Conservation (phyloP, 1,284 basidiomycete species). For the Trametes pubescens region DNA sequence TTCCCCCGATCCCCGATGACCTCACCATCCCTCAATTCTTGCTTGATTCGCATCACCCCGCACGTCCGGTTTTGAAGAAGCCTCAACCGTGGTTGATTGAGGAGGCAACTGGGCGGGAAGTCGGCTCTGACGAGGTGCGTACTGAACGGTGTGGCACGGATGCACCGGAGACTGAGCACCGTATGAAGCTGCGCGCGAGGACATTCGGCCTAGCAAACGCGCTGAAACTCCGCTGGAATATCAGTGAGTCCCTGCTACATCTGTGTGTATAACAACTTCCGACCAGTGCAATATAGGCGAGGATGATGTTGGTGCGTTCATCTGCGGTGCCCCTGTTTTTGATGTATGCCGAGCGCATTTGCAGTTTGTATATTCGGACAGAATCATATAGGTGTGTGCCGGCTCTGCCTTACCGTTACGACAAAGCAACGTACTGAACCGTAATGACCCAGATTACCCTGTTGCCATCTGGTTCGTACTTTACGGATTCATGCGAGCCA, state of each 20-base stretch:
- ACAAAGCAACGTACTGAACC: not conserved
- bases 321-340: not conserved
- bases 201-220: slow-evolving; percentile 37
- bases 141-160: not conserved
- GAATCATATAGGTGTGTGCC: slow-evolving; percentile 42
- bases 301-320: slow-evolving; percentile 34
- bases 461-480: slow-evolving; percentile 59
- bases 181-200: slow-evolving; percentile 31
- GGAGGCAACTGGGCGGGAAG: slow-evolving; percentile 58
- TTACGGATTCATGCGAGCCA: not conserved
- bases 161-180: not conserved
- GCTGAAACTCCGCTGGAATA: slow-evolving; percentile 33
- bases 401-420: no score
- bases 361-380: slow-evolving; percentile 47
- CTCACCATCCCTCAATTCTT: slow-evolving; percentile 78
- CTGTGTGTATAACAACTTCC: not conserved
- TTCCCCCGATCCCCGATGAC: slow-evolving; percentile 69
- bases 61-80: slow-evolving; percentile 50
- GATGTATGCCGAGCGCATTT: slow-evolving; percentile 25
- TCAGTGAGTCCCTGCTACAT: slow-evolving; percentile 27
- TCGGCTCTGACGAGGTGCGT: slow-evolving; percentile 61
- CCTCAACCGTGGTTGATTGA: slow-evolving; percentile 64
- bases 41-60: slow-evolving; percentile 59
- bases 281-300: slow-evolving; percentile 21
- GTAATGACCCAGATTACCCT: slow-evolving; percentile 62